Evolutionary conservation across 2,329 filamentous ascomycete species (phyloP), one percentile per base, ranked within the genome.

Genomic region (Penicillium sp.): DNA sequence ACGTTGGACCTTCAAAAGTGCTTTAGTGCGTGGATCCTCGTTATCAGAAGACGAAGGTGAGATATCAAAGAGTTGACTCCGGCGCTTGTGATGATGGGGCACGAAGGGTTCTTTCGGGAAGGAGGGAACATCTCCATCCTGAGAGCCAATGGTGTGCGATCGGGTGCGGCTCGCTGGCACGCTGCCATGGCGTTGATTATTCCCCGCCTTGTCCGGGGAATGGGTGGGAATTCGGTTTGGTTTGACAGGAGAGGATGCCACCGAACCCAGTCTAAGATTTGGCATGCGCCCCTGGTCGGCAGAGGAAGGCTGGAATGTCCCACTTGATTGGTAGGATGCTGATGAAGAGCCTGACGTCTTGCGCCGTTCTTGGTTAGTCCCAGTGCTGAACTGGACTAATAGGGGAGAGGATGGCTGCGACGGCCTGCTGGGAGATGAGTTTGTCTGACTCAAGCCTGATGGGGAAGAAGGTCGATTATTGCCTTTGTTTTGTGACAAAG

Each of bases 11-110:
- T 95, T 90, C 43, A 99, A 83, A 12, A 97, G 81, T 49, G 90
- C 92, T 72, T 93, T 96, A 8, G 93, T 90, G 68, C 95, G 91
- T 45, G 93, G 90, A 50, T 95, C 92, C 76, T 99, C 94, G 59
- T 96, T 99, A 71, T 99, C 94, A 0, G 94, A 99, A 0, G 93
- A 97, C 0, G 94, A 97, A 3, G 94, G 94, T 2, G 94, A 99
- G 77, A 97, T 89, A 72, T 97, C 93, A 67, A 97, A 91, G 2
- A 97, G 89, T 69, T 97, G 94, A 71, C 93, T 97, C 66, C 92
- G 86, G 40, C 94, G 88, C 73, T 97, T 97, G 68, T 93, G 87
- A 70, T 97, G 93, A 31, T 77, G 79, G 50, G 87, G 85, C 9
- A 84, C 81, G 43, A 89, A 85, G 13, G 81, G 77, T 57, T 82